Percentiles rank a stretch among this genome's conserved stretches.
Evolutionary conservation across 306 rosid species (phyloP).

Genomic region (Rosa chinensis): DNA sequence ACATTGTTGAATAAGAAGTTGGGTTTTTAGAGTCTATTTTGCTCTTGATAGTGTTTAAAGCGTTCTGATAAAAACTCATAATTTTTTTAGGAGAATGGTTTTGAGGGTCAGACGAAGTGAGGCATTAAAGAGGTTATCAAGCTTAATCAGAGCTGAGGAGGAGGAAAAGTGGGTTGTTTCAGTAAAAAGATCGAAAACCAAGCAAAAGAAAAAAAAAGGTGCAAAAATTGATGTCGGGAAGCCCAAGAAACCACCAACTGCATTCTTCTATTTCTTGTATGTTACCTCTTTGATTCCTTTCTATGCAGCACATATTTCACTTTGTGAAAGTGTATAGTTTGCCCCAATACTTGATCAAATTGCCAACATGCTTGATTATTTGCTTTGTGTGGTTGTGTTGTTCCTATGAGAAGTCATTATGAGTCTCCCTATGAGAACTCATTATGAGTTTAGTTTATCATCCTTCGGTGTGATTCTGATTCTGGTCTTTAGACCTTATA

Average conservation of each 20-base stretch:
- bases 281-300: constrained; percentile 8
- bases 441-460: neutral
- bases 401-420: too few species aligned
- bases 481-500: neutral
- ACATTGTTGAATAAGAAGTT: neutral
- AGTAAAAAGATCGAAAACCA: constrained; percentile 49
- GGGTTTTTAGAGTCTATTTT: neutral
- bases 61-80: neutral
- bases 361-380: neutral
- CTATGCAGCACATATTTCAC: constrained; percentile 12
- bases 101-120: constrained; percentile 50
- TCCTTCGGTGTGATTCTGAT: neutral
- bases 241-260: constrained; percentile 98
- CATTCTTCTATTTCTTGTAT: constrained; percentile 93
- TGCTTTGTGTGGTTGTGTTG: neutral
- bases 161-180: constrained; percentile 36
- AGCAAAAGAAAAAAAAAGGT: constrained; percentile 50
- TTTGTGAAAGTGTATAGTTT: constrained; percentile 11
- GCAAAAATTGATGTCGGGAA: constrained; percentile 63
- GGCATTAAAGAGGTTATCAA: constrained; percentile 34
- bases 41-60: neutral
- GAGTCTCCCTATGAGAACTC: neutral
- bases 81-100: constrained; percentile 51
- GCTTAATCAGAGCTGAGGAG: constrained; percentile 1
- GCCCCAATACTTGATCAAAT: neutral